These are phyloP conservation scores for Lumnitzera racemosa DNA, from an alignment of 345 rosid species.

Conservation along the genomic window DNA sequence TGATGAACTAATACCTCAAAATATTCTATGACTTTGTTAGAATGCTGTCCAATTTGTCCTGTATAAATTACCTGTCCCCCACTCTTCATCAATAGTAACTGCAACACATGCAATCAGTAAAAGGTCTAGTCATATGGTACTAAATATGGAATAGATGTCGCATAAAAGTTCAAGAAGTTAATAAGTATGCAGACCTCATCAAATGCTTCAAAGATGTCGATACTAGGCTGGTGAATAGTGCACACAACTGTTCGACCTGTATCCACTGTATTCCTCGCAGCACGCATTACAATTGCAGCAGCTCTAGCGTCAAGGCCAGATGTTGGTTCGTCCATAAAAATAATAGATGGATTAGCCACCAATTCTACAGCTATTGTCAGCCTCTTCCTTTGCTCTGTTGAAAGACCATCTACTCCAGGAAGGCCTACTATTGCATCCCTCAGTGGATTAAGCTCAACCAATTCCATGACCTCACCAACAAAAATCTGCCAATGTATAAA, in stretches of 20 bases:
- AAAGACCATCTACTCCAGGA: slow-evolving; percentile 33
- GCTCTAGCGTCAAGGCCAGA: slow-evolving; percentile 39
- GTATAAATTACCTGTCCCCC: slow-evolving; percentile 18
- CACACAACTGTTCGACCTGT: slow-evolving; percentile 36
- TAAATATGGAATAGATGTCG: too few species aligned
- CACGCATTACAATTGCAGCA: slow-evolving; percentile 38
- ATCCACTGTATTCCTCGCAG: slow-evolving; percentile 33
- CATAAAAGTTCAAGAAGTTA: background rate
- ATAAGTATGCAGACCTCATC: slow-evolving; percentile 22
- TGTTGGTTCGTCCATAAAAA: slow-evolving; percentile 41
- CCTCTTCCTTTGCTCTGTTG: slow-evolving; percentile 36
- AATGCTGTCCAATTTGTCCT: slow-evolving; percentile 9
- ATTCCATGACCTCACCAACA: slow-evolving; percentile 81
- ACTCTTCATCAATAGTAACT: slow-evolving; percentile 19
- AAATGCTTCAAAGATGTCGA: slow-evolving; percentile 36
- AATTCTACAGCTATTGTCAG: slow-evolving; percentile 37
- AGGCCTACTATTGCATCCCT: slow-evolving; percentile 32
- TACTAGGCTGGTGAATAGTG: slow-evolving; percentile 43
- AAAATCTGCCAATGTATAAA: slow-evolving; percentile 36
- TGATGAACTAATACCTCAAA: slow-evolving; percentile 3
- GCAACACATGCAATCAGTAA: slow-evolving; percentile 3
- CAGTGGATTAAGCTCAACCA: slow-evolving; percentile 65
- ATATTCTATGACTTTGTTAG: slow-evolving; percentile 4
- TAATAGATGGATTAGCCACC: slow-evolving; percentile 38
- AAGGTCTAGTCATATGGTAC: background rate